Percentiles rank a stretch among this genome's conserved stretches.
Evolutionary conservation across 2,329 filamentous ascomycete species (phyloP).

Genomic region (Saccharata proteae): DNA sequence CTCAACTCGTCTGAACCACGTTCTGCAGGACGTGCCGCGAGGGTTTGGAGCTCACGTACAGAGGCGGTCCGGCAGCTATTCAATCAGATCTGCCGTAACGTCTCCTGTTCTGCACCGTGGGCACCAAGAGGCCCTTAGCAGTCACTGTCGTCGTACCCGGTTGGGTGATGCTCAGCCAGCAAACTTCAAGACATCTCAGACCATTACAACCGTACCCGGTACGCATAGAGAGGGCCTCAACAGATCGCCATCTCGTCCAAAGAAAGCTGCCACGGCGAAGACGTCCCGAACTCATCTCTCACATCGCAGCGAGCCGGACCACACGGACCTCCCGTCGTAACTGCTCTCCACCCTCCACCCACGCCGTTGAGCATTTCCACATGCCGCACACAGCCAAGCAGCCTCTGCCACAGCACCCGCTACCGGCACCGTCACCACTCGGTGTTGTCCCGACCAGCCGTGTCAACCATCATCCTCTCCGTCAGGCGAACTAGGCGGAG

Average conservation of each 20-base stretch:
- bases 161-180: background rate
- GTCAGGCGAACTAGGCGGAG: constrained; percentile 37
- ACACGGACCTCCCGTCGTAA: constrained; percentile 12
- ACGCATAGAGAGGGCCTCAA: constrained; percentile 14
- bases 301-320: constrained; percentile 23
- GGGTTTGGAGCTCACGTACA: constrained; percentile 32
- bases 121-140: too few species aligned
- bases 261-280: constrained; percentile 19
- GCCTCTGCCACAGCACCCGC: constrained; percentile 42
- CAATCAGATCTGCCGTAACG: constrained; percentile 20
- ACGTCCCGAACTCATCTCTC: constrained; percentile 38
- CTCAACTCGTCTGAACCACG: constrained; percentile 49
- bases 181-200: constrained; percentile 9
- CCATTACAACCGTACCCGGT: constrained; percentile 15
- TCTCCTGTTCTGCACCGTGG: constrained; percentile 27
- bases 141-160: background rate
- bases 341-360: constrained; percentile 30
- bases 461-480: constrained; percentile 52
- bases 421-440: constrained; percentile 35
- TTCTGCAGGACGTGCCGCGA: constrained; percentile 40
- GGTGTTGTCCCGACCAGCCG: constrained; percentile 48
- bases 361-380: constrained; percentile 17
- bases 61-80: constrained; percentile 18
- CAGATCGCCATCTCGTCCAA: constrained; percentile 4
- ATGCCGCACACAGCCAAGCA: constrained; percentile 28